Percentiles rank a stretch among this genome's conserved stretches.
phyloP scores from a whole-genome alignment of 108 stramenopile species.

The Thalassiosira profunda region DNA sequence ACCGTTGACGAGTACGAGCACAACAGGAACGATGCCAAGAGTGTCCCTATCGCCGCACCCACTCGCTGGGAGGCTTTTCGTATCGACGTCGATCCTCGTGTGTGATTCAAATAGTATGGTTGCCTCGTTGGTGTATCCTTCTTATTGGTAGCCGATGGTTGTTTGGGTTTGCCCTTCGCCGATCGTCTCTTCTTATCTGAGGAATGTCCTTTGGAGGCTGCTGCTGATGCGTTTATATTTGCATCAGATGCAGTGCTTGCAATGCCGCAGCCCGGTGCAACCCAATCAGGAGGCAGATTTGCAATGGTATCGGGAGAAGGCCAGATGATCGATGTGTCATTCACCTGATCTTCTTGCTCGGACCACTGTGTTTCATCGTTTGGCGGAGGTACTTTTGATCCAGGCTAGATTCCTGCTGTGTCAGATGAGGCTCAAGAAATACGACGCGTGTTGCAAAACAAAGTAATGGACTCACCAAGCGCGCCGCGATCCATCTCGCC shows the following conservation, averaged over 20 bases:
- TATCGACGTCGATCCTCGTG: conserved; percentile 39
- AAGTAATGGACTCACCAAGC: too few relatives aligned
- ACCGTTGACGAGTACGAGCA: conserved; percentile 11
- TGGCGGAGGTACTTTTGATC: conserved; percentile 19
- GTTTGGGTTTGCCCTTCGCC: background rate
- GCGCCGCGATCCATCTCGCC: conserved; percentile 15
- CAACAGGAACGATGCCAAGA: conserved; percentile 11
- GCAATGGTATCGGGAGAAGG: conserved; percentile 1
- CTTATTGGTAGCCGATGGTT: background rate
- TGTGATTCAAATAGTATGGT: conserved; percentile 46
- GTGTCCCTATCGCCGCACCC: conserved; percentile 26
- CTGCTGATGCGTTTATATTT: background rate
- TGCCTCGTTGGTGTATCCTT: background rate
- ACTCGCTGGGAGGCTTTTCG: conserved; percentile 38
- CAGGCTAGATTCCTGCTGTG: too few relatives aligned
- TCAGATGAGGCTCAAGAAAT: too few relatives aligned
- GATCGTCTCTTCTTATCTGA: background rate
- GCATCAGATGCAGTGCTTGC: background rate
- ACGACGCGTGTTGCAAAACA: too few relatives aligned
- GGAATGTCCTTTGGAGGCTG: conserved; percentile 4
- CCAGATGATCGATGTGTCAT: conserved; percentile 32
- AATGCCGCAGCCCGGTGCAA: background rate
- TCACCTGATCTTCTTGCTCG: conserved; percentile 23
- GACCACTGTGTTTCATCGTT: conserved; percentile 11
- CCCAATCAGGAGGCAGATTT: conserved; percentile 18